Conservation (phyloP, 1,139 yeast genomes). For the Geotrichum histeridarum region DNA sequence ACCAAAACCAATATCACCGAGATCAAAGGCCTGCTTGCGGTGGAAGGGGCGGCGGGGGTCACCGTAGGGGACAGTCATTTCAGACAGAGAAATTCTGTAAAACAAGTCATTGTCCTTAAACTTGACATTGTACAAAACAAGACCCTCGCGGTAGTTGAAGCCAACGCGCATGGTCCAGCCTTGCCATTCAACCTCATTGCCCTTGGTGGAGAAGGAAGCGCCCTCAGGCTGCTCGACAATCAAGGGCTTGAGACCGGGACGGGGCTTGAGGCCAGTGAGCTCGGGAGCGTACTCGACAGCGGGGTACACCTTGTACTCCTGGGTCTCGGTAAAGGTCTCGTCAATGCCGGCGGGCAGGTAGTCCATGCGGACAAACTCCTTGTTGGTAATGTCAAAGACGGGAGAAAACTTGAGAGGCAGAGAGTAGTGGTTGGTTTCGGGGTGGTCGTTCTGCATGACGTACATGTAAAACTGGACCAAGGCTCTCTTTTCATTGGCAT, state of each 20-base stretch:
- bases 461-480: conserved; percentile 65
- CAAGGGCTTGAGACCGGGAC: conserved; percentile 46
- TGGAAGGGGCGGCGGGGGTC: conserved; percentile 88
- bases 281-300: conserved; percentile 48
- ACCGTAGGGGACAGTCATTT: conserved; percentile 91
- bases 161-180: conserved; percentile 83
- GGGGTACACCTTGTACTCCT: conserved; percentile 33
- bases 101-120: conserved; percentile 79
- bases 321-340: conserved; percentile 42
- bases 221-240: conserved; percentile 80
- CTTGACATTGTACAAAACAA: conserved; percentile 67
- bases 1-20: conserved; percentile 90
- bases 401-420: conserved; percentile 79
- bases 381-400: conserved; percentile 63
- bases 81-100: conserved; percentile 73
- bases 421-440: conserved; percentile 71
- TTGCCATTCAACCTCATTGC: conserved; percentile 70
- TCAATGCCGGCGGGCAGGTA: conserved; percentile 62
- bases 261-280: conserved; percentile 50
- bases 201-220: conserved; percentile 62
- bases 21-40: conserved; percentile 87
- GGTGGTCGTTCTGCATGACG: conserved; percentile 56
- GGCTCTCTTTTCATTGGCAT: conserved; percentile 56
- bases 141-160: conserved; percentile 76
- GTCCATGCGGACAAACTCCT: conserved; percentile 69